Evolutionary conservation across 495 filamentous ascomycete genomes (phyloP).

Genomic region (Daldinia bambusicola): DNA sequence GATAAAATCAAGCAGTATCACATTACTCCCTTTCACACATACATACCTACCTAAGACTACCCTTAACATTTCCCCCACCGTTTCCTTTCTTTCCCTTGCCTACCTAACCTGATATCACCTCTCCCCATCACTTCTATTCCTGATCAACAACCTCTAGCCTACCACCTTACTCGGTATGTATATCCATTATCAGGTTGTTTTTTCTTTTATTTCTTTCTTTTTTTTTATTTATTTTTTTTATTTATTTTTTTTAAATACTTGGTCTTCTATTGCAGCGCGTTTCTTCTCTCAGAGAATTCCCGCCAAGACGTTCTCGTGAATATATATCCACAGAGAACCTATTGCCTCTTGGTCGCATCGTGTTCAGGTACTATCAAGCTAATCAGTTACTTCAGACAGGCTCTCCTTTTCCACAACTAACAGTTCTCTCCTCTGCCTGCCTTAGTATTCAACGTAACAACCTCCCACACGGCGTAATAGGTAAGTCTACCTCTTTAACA

Average conservation of each 20-base stretch:
- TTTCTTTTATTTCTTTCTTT: background rate
- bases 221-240: background rate
- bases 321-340: background rate
- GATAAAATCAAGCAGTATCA: too few species aligned
- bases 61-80: background rate
- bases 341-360: background rate
- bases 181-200: background rate
- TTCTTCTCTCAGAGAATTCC: too few species aligned
- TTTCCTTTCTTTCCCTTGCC: background rate
- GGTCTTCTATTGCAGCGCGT: too few species aligned
- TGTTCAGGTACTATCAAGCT: background rate
- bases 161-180: background rate
- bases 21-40: too few species aligned
- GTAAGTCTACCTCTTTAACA: background rate
- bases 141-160: background rate
- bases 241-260: too few species aligned
- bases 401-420: background rate
- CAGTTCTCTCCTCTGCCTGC: too few species aligned
- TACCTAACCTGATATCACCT: too few species aligned
- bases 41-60: too few species aligned
- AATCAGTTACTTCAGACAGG: background rate
- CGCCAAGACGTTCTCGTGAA: too few species aligned
- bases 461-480: background rate
- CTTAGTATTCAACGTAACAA: too few species aligned
- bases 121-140: too few species aligned